A percentile compares a stretch with the other conserved stretches of the same genome.
phyloP scores from a whole-genome alignment of 2,329 filamentous ascomycete species.

The Myriosclerotinia curreyana region DNA sequence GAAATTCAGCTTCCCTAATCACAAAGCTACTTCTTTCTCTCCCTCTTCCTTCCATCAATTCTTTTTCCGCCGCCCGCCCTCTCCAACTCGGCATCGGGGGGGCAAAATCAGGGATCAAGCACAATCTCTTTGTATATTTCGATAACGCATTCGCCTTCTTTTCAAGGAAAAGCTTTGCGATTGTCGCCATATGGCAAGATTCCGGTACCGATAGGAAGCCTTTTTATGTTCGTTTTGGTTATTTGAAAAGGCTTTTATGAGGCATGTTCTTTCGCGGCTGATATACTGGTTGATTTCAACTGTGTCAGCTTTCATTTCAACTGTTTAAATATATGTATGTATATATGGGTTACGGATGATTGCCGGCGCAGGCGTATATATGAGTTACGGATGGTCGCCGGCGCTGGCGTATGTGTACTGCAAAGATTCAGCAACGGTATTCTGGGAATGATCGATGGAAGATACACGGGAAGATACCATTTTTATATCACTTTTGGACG shows the following conservation, averaged over 20 bases:
- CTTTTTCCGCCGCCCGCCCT: not conserved
- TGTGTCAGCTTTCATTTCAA: not conserved
- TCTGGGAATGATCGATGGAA: not conserved
- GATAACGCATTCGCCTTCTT: not conserved
- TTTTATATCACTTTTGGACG: conserved; percentile 14
- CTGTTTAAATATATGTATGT: conserved; percentile 14
- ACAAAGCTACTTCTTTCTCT: not conserved
- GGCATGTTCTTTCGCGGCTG: not conserved
- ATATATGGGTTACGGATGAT: conserved; percentile 13
- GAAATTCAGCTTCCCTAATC: not conserved
- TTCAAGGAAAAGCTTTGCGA: not conserved
- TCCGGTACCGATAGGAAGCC: not conserved
- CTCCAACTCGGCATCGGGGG: not conserved
- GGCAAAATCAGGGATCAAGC: not conserved
- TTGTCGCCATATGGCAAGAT: not conserved
- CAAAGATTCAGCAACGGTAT: conserved; percentile 6
- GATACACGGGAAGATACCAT: conserved; percentile 5
- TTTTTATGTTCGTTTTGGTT: conserved; percentile 12
- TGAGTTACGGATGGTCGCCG: conserved; percentile 5
- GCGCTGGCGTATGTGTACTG: conserved; percentile 11
- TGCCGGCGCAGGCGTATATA: conserved; percentile 14
- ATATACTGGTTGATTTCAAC: not conserved
- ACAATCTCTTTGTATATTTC: conserved; percentile 12
- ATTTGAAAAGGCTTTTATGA: conserved; percentile 12
- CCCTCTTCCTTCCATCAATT: not conserved